Evolutionary conservation across 192 early-diverging fungal genomes (phyloP).

Genomic region (Coemansia sp.): DNA sequence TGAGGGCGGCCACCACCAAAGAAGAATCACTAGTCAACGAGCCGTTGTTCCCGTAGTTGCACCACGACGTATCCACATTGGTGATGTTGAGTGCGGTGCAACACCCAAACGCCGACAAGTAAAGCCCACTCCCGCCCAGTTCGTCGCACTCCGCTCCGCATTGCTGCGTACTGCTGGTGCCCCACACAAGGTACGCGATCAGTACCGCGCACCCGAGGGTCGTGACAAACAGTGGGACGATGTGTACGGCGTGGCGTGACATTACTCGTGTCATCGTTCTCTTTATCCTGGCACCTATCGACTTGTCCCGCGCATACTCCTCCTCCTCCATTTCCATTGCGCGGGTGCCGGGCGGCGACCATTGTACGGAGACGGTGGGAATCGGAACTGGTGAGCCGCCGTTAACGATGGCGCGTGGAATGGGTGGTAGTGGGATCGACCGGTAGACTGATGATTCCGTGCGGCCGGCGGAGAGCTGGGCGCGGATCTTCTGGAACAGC

Average conservation of each 20-base stretch:
- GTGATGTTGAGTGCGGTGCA: neutral
- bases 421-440: neutral
- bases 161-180: neutral
- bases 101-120: neutral
- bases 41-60: neutral
- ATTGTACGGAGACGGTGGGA: neutral
- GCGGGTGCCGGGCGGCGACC: conserved; percentile 1
- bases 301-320: neutral
- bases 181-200: conserved; percentile 4
- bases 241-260: neutral
- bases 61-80: neutral
- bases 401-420: neutral
- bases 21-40: neutral
- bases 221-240: neutral
- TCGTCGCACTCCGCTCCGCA: neutral
- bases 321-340: neutral
- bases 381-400: neutral
- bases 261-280: neutral
- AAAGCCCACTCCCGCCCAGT: neutral
- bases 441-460: neutral
- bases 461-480: neutral
- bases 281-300: neutral
- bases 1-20: neutral
- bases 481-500: neutral
- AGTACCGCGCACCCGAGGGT: neutral